These are phyloP conservation scores for Lodderomyces elongisporus DNA, from an alignment of 1,139 yeast genomes.

Conservation along the genomic window DNA sequence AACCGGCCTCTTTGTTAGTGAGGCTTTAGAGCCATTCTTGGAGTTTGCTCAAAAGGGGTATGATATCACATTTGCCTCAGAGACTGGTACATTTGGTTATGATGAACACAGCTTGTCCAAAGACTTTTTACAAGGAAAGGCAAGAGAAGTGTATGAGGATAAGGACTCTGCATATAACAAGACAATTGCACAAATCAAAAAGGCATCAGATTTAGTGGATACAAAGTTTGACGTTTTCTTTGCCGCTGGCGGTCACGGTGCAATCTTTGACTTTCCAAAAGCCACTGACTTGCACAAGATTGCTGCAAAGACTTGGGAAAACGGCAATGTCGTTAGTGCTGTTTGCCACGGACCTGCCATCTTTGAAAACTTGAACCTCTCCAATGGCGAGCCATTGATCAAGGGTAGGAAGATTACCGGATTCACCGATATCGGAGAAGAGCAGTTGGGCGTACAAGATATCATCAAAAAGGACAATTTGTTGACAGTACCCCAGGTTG, in stretches of 20 bases:
- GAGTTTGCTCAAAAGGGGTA: slow-evolving; percentile 42
- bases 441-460: slow-evolving; percentile 29
- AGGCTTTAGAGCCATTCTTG: slow-evolving; percentile 54
- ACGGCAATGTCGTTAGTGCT: slow-evolving; percentile 54
- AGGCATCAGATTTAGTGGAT: slow-evolving; percentile 41
- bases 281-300: slow-evolving; percentile 44
- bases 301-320: slow-evolving; percentile 42
- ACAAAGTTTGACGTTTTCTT: slow-evolving; percentile 49
- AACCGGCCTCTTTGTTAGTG: slow-evolving; percentile 54
- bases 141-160: slow-evolving; percentile 33
- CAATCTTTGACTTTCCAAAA: slow-evolving; percentile 53
- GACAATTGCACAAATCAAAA: slow-evolving; percentile 31
- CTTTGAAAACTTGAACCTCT: slow-evolving; percentile 41
- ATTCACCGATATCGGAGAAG: slow-evolving; percentile 55
- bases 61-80: slow-evolving; percentile 53
- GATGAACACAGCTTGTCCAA: slow-evolving; percentile 48
- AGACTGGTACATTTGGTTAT: slow-evolving; percentile 49
- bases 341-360: slow-evolving; percentile 67
- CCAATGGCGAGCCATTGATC: slow-evolving; percentile 40
- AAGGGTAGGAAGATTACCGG: slow-evolving; percentile 56
- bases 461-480: slow-evolving; percentile 30
- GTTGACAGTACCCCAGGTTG: slow-evolving; percentile 31
- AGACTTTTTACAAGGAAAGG: slow-evolving; percentile 43
- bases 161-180: slow-evolving; percentile 32
- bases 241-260: slow-evolving; percentile 65